Evolutionary conservation across 1,284 basidiomycete species (phyloP).

Genomic region (Peniophora sp.): DNA sequence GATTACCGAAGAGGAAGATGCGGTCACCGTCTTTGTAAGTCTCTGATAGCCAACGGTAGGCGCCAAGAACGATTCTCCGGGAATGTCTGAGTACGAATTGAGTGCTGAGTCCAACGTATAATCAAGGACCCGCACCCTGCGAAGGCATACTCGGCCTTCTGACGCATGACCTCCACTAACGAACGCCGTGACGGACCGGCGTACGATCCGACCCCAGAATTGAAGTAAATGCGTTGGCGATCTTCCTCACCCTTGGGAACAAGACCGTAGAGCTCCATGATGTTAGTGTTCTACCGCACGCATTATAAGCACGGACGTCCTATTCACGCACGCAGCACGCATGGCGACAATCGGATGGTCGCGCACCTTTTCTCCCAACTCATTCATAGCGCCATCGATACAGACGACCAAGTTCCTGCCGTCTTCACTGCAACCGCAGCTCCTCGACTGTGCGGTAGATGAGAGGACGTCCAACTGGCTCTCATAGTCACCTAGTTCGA

Average conservation of each 20-base stretch:
- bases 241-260: not conserved
- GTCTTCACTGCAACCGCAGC: not conserved
- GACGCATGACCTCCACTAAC: slow-evolving; percentile 17
- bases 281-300: slow-evolving; percentile 5
- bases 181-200: slow-evolving; percentile 28
- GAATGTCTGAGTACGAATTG: slow-evolving; percentile 5
- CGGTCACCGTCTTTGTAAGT: slow-evolving; percentile 4
- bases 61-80: slow-evolving; percentile 2
- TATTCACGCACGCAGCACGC: not conserved
- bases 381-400: slow-evolving; percentile 31
- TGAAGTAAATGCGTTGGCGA: slow-evolving; percentile 3
- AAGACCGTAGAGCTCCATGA: slow-evolving; percentile 5
- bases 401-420: slow-evolving; percentile 23
- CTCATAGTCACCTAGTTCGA: no score
- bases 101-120: not conserved
- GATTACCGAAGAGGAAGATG: slow-evolving; percentile 7
- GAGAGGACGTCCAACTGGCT: no score
- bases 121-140: no score
- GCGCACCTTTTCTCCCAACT: slow-evolving; percentile 3
- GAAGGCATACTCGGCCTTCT: not conserved
- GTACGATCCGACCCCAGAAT: slow-evolving; percentile 29
- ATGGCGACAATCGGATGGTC: no score
- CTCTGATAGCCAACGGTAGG: slow-evolving; percentile 7
- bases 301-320: no score
- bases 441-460: no score